Conservation (phyloP, 805 yeast species). For the Saitoella complicata region DNA sequence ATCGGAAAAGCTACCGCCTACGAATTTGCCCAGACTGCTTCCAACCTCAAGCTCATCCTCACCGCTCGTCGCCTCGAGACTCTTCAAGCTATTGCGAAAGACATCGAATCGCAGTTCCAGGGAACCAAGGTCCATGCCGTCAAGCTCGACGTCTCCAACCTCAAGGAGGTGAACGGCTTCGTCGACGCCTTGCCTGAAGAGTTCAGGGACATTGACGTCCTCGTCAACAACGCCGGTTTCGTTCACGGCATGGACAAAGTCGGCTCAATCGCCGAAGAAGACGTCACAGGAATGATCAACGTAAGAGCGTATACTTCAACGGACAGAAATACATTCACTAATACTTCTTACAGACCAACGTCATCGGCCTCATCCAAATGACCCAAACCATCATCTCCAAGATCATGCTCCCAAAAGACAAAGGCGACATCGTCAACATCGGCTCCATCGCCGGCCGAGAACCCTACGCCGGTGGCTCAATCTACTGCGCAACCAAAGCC, state of each 20-base stretch:
- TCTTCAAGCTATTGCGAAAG: conserved; percentile 20
- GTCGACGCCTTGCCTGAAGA: conserved; percentile 37
- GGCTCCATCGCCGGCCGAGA: conserved; percentile 62
- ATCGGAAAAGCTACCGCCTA: conserved; percentile 86
- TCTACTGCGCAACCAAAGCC: conserved; percentile 55
- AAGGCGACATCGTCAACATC: conserved; percentile 43
- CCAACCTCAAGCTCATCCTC: conserved; percentile 51
- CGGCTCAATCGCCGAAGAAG: conserved; percentile 48
- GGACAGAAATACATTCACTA: no score
- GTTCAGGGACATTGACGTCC: conserved; percentile 40
- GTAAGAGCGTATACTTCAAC: no score
- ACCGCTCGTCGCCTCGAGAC: conserved; percentile 65
- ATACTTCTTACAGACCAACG: conserved; percentile 42
- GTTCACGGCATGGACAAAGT: conserved; percentile 68
- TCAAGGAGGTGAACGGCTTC: conserved; percentile 35
- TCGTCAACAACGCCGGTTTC: conserved; percentile 44
- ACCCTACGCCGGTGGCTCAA: conserved; percentile 55
- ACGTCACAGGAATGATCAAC: conserved; percentile 54
- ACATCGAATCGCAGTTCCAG: conserved; percentile 34
- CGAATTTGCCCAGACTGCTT: conserved; percentile 66
- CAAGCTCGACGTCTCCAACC: conserved; percentile 41
- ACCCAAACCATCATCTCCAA: conserved; percentile 64
- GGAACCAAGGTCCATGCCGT: conserved; percentile 29
- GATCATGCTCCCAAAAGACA: conserved; percentile 50
- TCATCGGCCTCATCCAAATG: conserved; percentile 64